Percentiles rank a stretch among this genome's conserved stretches.
These are phyloP conservation scores for Dryas octopetala DNA, from an alignment of 306 rosid genomes.

Conservation along the genomic window DNA sequence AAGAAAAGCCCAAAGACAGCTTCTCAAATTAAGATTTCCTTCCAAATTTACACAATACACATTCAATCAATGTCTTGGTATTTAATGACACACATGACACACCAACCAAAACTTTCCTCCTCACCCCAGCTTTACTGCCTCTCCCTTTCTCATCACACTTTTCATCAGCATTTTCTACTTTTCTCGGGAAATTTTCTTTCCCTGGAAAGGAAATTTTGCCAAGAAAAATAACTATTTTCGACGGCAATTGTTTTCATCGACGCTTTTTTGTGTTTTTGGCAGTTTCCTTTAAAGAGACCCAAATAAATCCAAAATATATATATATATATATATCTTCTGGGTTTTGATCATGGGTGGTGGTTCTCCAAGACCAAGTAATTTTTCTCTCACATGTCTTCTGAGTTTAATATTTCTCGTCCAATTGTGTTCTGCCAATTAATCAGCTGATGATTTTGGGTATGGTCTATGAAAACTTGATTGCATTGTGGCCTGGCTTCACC, in stretches of 20 bases:
- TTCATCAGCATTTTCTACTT: neutral
- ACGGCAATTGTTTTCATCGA: neutral
- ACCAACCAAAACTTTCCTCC: too few relatives aligned
- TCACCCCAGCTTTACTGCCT: too few relatives aligned
- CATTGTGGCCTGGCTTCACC: neutral
- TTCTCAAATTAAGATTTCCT: too few relatives aligned
- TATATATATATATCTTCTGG: neutral
- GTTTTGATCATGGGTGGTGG: constrained; percentile 20
- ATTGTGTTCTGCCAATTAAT: neutral
- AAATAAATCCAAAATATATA: neutral
- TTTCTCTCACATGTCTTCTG: neutral
- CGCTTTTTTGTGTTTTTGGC: neutral
- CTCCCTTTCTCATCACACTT: neutral
- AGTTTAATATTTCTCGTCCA: neutral
- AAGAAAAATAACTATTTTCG: neutral
- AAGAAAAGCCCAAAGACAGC: too few relatives aligned
- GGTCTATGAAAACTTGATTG: neutral
- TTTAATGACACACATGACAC: too few relatives aligned
- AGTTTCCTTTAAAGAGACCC: neutral
- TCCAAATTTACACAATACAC: too few relatives aligned
- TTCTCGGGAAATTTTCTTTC: neutral
- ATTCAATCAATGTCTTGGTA: too few relatives aligned
- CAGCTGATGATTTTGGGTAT: neutral
- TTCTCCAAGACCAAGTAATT: constrained; percentile 14
- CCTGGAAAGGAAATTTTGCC: neutral